Evolutionary conservation across 768 basidiomycete genomes (phyloP), one percentile per base, ranked within the genome.

Genomic region (Ramaria rubella): DNA sequence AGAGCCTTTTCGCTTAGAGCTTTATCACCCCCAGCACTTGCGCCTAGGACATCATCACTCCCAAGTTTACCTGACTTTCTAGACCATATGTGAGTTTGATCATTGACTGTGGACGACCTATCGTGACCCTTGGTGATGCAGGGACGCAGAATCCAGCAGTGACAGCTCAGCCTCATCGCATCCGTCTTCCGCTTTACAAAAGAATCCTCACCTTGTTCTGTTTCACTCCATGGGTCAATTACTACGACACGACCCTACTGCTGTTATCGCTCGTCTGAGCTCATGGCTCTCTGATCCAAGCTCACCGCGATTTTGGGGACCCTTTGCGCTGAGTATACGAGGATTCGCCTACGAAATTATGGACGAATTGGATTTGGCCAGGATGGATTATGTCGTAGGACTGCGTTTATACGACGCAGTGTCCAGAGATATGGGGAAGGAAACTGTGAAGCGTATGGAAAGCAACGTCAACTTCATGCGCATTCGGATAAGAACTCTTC

Each of bases 381-480:
- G 58, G n/a, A 38, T 52, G n/a, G 60, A 61, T 36, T 61, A 61
- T 38, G 36, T 27, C 27, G n/a, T 42, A 33, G 60, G 58, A 8
- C 44, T 61, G 19, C 44, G 42, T 17, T 36, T 55, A 34, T 61
- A 58, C 51, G 42, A 48, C 14, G 14, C 42, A 27, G 52, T 61
- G 26, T n/a, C 26, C 42, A 43, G 43, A 45, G 42, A 60, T 31
- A n/a, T 59, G 33, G 60, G 60, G 24, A 40, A 30, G 24, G 29
- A 61, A 34, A 27, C 33, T 19, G 58, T 55, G 29, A 49, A 34
- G 58, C 60, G 60, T 12, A 56, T 61, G 58, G 46, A 55, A 31
- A 57, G 44, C 31, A 61, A 61, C 27, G 49, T 55, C 15, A 51
- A 31, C 21, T 61, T 61, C 53, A 61, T 61, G 58, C 36, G 56